These are phyloP conservation scores for Paecilomyces niveus DNA, from an alignment of 2,329 filamentous ascomycete genomes.

Conservation along the genomic window DNA sequence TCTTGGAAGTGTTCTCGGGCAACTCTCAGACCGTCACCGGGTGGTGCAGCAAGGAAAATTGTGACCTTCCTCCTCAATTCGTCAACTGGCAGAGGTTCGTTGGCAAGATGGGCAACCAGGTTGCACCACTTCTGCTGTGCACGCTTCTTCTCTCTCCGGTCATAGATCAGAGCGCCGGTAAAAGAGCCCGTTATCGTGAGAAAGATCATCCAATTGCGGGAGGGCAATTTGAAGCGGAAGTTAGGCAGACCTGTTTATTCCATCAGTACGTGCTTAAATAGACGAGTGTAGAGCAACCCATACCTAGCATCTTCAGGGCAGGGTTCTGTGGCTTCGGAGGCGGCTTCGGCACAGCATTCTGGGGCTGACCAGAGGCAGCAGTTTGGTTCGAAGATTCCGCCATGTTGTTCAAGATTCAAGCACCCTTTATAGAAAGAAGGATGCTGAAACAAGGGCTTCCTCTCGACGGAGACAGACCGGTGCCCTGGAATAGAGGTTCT, in stretches of 20 bases:
- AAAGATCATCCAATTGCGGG: constrained; percentile 97
- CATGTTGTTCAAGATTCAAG: constrained; percentile 17
- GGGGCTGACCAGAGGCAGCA: constrained; percentile 29
- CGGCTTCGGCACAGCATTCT: constrained; percentile 11
- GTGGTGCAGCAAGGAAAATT: constrained; percentile 77
- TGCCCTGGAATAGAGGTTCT: neutral
- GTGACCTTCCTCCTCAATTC: constrained; percentile 77
- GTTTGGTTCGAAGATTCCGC: constrained; percentile 27
- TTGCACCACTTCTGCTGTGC: constrained; percentile 81
- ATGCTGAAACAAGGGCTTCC: neutral
- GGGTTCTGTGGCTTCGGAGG: constrained; percentile 14
- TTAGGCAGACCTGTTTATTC: constrained; percentile 63
- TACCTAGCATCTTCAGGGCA: constrained; percentile 16
- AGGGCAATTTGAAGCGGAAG: constrained; percentile 76
- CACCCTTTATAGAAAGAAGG: neutral
- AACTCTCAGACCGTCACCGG: constrained; percentile 72
- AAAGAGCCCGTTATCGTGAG: constrained; percentile 71
- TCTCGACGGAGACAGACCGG: neutral
- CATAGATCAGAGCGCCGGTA: constrained; percentile 77
- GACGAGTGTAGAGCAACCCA: constrained; percentile 1
- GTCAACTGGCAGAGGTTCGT: constrained; percentile 64
- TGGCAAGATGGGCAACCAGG: constrained; percentile 74
- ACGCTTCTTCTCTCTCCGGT: constrained; percentile 81
- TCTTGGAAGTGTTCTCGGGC: constrained; percentile 95
- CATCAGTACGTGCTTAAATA: constrained; percentile 8